Base-by-base conservation (phyloP, 2,329 filamentous ascomycete genomes). In the Rhytidhysteron rufulum region DNA sequence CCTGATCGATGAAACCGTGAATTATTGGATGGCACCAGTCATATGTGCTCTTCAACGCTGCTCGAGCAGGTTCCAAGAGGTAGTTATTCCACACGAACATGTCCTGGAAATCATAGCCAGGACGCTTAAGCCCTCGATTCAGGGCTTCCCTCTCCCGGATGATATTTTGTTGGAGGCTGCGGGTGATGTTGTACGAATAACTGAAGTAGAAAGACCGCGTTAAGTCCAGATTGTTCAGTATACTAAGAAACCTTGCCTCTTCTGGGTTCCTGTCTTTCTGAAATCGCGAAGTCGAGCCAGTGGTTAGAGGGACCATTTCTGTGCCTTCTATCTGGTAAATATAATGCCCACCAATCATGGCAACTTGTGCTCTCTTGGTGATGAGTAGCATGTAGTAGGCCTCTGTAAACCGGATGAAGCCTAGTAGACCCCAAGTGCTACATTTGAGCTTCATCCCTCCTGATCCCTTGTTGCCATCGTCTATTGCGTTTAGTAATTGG, bases 51-150 rank as follows among this genome's bases (percentile, higher is more conserved):
- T 85, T 84, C 29, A 98, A 70, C 5, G 77, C 77, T 15, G 72
- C 68, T 10, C 78, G 72, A 0, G 85, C 88, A 1, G 93, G 90
- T 44, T 84, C 75, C 15, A 98, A 75, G 4, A 98, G 75, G 63
- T 96, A 86, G 51, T 87, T 81, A 54, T 98, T 98, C 93, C 93
- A 98, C 3, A 97, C 86, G 60, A 98, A 98, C 93, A 98, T 98
- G 29, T 85, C 80, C 56, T 96, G 95, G 60, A 85, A 85, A 51
- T 89, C 80, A 22, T 79, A 76, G 20, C 77, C 72, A 3, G 77
- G 73, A 20, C 79, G 76, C 2, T 78, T 70, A 10, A 75, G 67
- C 1, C 86, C 87, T 44, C 82, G 73, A 21, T 80, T 76, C 36
- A 95, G 67, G 3, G 83, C 81, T 35, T 79, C 74, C 29, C 93